These are phyloP conservation scores for Penstemon eatonii DNA, from an alignment of 257 asterid genomes.

Conservation along the genomic window DNA sequence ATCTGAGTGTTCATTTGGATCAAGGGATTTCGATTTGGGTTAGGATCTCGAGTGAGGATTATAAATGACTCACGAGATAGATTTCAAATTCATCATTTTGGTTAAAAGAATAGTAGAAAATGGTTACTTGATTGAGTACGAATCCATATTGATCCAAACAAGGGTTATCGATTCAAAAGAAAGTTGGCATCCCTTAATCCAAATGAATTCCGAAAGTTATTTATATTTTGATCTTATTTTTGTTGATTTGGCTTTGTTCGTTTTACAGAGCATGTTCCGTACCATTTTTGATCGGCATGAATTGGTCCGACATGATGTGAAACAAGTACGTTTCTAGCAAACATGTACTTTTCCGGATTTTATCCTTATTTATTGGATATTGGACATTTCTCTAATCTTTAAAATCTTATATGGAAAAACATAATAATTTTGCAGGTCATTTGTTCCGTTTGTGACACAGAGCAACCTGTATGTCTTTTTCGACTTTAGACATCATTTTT, in stretches of 20 bases:
- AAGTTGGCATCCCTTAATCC: too few relatives aligned
- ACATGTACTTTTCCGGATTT: slow-evolving; percentile 31
- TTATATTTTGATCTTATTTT: background rate
- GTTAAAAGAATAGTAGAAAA: too few relatives aligned
- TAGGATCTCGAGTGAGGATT: too few relatives aligned
- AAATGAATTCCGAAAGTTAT: too few relatives aligned
- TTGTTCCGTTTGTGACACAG: slow-evolving; percentile 94
- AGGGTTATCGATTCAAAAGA: too few relatives aligned
- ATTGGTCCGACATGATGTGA: slow-evolving; percentile 68
- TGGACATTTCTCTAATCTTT: slow-evolving; percentile 3
- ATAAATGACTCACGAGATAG: too few relatives aligned
- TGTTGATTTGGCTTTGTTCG: slow-evolving; percentile 23
- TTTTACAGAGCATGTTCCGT: slow-evolving; percentile 57
- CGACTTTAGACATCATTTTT: background rate
- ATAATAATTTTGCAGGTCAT: slow-evolving; percentile 64
- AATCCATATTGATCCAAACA: too few relatives aligned
- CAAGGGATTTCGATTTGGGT: too few relatives aligned
- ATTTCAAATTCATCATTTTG: too few relatives aligned
- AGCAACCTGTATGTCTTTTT: slow-evolving; percentile 73
- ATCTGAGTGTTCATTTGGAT: too few relatives aligned
- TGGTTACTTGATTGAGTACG: too few relatives aligned
- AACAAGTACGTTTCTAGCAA: slow-evolving; percentile 59
- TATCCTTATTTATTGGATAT: slow-evolving; percentile 6
- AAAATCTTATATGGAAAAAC: background rate
- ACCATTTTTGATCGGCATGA: slow-evolving; percentile 79